These are phyloP conservation scores for Earliella scabrosa DNA, from an alignment of 1,284 basidiomycete species.

Conservation along the genomic window DNA sequence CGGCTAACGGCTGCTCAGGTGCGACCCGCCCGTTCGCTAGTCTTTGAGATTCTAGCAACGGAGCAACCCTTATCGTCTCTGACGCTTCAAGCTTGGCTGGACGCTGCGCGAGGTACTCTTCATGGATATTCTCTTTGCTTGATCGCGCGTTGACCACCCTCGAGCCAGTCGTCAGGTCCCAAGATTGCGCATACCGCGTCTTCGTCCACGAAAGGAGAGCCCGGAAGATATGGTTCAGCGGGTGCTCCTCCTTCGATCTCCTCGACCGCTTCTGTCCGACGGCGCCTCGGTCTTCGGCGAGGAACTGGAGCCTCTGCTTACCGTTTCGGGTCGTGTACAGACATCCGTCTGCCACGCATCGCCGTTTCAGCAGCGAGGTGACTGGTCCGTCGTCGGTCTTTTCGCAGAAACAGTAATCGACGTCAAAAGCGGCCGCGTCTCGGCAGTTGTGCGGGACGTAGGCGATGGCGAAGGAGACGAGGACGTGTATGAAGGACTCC, in stretches of 20 bases:
- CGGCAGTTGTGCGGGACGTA: conserved; percentile 3
- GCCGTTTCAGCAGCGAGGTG: conserved; percentile 1
- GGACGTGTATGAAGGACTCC: conserved; percentile 10
- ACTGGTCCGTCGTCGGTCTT: no score
- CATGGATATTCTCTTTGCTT: no score
- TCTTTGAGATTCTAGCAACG: no score
- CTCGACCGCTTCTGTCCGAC: background rate
- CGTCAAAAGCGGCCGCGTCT: background rate
- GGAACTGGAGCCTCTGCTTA: background rate
- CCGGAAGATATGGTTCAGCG: background rate
- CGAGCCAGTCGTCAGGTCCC: no score
- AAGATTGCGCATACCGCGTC: background rate
- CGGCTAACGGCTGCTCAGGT: no score
- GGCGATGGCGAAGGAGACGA: background rate
- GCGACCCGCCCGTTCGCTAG: no score
- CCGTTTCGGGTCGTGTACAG: background rate
- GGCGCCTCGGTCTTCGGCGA: background rate
- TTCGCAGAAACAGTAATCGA: background rate
- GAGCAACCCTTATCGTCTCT: no score
- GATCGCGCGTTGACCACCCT: no score
- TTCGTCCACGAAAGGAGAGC: background rate
- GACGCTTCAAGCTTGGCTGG: no score
- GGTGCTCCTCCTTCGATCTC: background rate
- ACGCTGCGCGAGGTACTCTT: no score
- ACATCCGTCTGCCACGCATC: background rate